phyloP scores from a whole-genome alignment of 108 stramenopile genomes.

The Mayamaea pseudoterrestris region DNA sequence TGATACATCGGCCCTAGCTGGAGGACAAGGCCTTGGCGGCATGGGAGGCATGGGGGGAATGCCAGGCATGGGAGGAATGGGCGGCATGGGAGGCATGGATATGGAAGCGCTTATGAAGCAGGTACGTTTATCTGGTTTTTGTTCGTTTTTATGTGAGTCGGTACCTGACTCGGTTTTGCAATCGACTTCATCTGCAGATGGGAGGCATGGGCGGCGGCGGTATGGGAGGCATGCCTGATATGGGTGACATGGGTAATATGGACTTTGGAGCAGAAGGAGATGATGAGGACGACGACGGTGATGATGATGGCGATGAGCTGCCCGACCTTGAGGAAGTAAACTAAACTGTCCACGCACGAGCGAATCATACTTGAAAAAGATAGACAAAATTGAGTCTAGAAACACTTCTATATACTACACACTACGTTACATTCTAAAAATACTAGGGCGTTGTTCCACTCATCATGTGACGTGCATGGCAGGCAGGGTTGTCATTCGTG shows the following conservation, averaged over 20 bases:
- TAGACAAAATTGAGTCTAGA: too few relatives aligned
- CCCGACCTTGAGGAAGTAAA: too few relatives aligned
- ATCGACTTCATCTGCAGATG: constrained; percentile 3
- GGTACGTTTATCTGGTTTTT: too few relatives aligned
- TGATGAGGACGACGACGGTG: constrained; percentile 14
- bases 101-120: constrained; percentile 5
- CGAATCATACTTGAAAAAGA: too few relatives aligned
- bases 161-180: too few relatives aligned
- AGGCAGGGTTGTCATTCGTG: too few relatives aligned
- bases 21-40: constrained; percentile 72
- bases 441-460: too few relatives aligned
- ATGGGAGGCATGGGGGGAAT: constrained; percentile 30
- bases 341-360: too few relatives aligned
- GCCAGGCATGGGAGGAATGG: constrained; percentile 43
- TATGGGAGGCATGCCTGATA: constrained; percentile 59
- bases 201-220: constrained; percentile 48
- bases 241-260: constrained; percentile 50
- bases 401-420: too few relatives aligned
- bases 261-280: constrained; percentile 19
- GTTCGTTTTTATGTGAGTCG: background rate
- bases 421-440: too few relatives aligned
- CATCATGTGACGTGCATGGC: too few relatives aligned
- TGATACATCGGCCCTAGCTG: constrained; percentile 71
- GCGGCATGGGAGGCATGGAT: constrained; percentile 40
- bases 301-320: constrained; percentile 60